phyloP scores from a whole-genome alignment of 1,284 basidiomycete species.

The Tremellales sp. region DNA sequence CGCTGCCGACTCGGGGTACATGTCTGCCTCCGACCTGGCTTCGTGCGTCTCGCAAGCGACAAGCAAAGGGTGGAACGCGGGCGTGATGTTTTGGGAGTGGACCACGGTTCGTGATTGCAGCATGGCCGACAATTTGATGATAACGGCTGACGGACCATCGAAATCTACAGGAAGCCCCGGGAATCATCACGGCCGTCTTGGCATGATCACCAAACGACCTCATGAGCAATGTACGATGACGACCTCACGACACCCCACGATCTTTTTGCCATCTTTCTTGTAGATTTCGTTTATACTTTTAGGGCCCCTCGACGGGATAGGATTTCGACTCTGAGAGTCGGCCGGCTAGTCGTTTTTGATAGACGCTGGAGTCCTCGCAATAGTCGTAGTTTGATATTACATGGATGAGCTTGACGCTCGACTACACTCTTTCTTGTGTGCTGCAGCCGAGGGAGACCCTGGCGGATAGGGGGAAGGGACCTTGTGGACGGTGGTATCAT shows the following conservation, averaged over 20 bases:
- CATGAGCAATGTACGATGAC: neutral
- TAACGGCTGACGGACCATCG: neutral
- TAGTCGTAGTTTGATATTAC: neutral
- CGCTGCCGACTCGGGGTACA: conserved; percentile 37
- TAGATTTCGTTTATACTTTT: neutral
- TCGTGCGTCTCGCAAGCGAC: conserved; percentile 37
- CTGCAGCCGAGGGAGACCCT: too few species aligned
- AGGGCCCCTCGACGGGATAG: too few species aligned
- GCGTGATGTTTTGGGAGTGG: conserved; percentile 51
- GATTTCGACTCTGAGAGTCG: too few species aligned
- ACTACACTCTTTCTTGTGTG: neutral
- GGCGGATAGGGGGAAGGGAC: too few species aligned
- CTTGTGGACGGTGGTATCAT: too few species aligned
- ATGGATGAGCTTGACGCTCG: neutral
- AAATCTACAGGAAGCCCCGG: neutral
- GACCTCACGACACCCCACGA: neutral
- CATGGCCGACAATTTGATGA: neutral
- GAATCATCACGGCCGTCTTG: neutral
- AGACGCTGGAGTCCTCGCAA: neutral
- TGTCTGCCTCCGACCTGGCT: conserved; percentile 23
- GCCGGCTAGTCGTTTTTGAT: neutral
- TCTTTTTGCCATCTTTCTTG: neutral
- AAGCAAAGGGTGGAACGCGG: conserved; percentile 43
- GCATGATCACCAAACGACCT: neutral
- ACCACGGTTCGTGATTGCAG: conserved; percentile 16